Evolutionary conservation across 805 yeast genomes (phyloP).

Genomic region (Saccharomycopsis sp.): DNA sequence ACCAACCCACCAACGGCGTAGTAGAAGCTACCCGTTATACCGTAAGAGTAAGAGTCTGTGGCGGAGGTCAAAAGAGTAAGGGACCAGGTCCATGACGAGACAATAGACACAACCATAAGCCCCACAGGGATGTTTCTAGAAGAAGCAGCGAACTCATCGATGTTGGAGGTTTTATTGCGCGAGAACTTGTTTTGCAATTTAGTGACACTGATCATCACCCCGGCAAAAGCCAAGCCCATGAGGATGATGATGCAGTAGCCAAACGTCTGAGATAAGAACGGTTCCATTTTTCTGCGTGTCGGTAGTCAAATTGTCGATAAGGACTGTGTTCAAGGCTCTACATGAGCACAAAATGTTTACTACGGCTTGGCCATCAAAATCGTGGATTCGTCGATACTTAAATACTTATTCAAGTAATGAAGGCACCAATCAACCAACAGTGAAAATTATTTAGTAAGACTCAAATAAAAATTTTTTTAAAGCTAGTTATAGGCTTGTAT

Average conservation of each 20-base stretch:
- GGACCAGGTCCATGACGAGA: conserved; percentile 35
- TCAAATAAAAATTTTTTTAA: too few relatives aligned
- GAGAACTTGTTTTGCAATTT: conserved; percentile 32
- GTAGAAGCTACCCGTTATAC: conserved; percentile 29
- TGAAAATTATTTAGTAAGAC: background rate
- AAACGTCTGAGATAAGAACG: conserved; percentile 60
- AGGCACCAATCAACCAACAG: background rate
- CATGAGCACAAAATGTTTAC: too few relatives aligned
- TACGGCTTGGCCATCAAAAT: too few relatives aligned
- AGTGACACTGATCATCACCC: conserved; percentile 36
- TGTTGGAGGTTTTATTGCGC: conserved; percentile 24
- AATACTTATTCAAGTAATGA: background rate
- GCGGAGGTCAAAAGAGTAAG: conserved; percentile 30
- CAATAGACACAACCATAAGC: conserved; percentile 36
- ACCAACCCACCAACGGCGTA: conserved; percentile 27
- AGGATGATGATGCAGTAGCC: conserved; percentile 89
- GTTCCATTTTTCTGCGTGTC: conserved; percentile 21
- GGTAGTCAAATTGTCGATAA: background rate
- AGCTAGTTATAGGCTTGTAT: too few relatives aligned
- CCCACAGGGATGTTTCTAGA: conserved; percentile 40
- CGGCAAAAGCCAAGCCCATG: conserved; percentile 56
- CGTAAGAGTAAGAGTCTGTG: conserved; percentile 27
- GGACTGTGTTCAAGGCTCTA: background rate
- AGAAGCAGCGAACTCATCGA: conserved; percentile 40
- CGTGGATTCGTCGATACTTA: background rate